Base-by-base conservation (phyloP, 805 yeast genomes). In the Saccharomycopsis sp. region DNA sequence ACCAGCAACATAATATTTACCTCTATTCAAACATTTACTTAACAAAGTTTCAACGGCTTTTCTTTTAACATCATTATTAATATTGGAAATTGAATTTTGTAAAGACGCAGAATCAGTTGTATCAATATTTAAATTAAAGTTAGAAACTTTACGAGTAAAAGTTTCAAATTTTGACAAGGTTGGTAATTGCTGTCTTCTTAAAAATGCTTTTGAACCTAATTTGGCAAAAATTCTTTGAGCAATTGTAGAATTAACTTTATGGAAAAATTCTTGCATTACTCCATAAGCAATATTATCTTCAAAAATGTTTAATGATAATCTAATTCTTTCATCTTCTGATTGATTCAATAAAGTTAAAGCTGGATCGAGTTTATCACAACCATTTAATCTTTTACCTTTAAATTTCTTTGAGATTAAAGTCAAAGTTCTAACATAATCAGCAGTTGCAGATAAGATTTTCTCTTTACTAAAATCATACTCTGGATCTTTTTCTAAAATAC, bases 131-230 rank as follows among this genome's bases (percentile, higher is more conserved):
- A 76, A 66, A 1, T 85, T 85, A 48, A 79, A 66, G 41, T 74
- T 69, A 9, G 75, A 65, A 25, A 88, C 76, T 51, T 79, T 82
- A 48, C 76, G 71, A 39, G 79, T 74, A 56, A 92, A 82, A 2
- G 81, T 72, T 53, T 84, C 92, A 60, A 89, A 66, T 53, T 87
- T 83, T 27, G 78, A 79, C 42, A 79, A 63, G 3, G 89, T 76
- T 20, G 98, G 98, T 48, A 81, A 74, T 2, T 83, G 70, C 51
- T 88, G 95, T 55, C 94, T 81, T 60, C 97, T 79, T 52, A 92
- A 71, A 34, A 92, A 72, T 0, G 97, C 84, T 38, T 67, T 60
- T 49, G 81, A 87, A 1, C 96, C 96, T 30, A 89, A 64, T 3
- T 70, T 72, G 1, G 89, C 74, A 52, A 80, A 80, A 13, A 81